Conservation (phyloP, 805 yeast genomes). For the Teunomyces aglyptinius region DNA sequence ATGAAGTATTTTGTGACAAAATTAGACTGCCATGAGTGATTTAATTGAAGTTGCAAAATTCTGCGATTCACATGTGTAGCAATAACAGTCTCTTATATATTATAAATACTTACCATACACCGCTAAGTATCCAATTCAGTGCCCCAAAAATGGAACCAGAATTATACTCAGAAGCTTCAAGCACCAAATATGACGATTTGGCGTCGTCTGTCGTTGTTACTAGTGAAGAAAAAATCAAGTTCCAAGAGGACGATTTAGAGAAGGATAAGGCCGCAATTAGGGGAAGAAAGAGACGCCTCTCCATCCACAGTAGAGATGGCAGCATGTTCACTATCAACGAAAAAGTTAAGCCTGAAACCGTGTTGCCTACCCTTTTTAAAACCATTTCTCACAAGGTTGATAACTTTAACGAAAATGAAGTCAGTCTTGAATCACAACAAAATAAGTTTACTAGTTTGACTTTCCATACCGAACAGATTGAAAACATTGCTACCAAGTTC, state of each 20-base stretch:
- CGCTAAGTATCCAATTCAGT: not conserved
- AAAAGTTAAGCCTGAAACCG: conserved; percentile 23
- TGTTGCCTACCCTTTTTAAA: conserved; percentile 36
- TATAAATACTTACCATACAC: not conserved
- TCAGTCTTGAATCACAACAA: conserved; percentile 13
- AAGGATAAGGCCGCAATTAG: not conserved
- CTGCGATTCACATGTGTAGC: too few species aligned
- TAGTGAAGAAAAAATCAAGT: conserved; percentile 5
- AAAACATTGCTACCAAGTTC: conserved; percentile 21
- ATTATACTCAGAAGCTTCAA: conserved; percentile 4
- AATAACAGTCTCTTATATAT: not conserved
- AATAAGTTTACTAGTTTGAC: conserved; percentile 23
- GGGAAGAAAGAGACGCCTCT: conserved; percentile 5
- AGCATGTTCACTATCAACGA: conserved; percentile 7
- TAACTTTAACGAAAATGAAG: conserved; percentile 12
- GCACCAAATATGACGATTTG: conserved; percentile 5
- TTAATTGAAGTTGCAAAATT: not conserved
- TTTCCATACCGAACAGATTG: conserved; percentile 29
- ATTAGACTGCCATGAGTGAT: not conserved
- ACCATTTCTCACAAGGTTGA: conserved; percentile 39
- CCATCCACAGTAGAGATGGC: conserved; percentile 7
- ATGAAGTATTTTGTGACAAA: not conserved
- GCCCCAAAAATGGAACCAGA: conserved; percentile 4
- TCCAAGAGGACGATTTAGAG: conserved; percentile 5
- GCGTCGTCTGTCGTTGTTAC: conserved; percentile 1